Percentiles rank a stretch among this genome's conserved stretches.
Conservation (phyloP, 2,329 filamentous ascomycete genomes). For the Cadophora sp. region DNA sequence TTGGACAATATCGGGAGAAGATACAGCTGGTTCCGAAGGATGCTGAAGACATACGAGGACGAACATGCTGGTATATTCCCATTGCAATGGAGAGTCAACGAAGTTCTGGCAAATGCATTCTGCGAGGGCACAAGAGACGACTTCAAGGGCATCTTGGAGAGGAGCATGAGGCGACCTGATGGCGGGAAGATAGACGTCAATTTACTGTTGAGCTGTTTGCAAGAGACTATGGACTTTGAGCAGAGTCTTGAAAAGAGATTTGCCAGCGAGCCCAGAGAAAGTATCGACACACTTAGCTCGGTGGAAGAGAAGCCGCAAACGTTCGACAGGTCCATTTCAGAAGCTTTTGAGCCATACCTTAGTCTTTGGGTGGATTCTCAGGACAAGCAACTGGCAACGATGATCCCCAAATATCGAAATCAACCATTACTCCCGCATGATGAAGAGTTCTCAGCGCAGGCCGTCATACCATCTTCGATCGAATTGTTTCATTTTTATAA, state of each 20-base stretch:
- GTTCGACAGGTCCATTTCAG: slow-evolving; percentile 91
- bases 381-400: slow-evolving; percentile 81
- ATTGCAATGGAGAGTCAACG: slow-evolving; percentile 84
- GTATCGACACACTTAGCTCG: slow-evolving; percentile 88
- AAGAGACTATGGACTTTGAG: slow-evolving; percentile 97
- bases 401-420: slow-evolving; percentile 87
- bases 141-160: slow-evolving; percentile 90
- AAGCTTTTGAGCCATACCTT: slow-evolving; percentile 96
- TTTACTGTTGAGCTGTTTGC: slow-evolving; percentile 83
- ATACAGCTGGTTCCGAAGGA: slow-evolving; percentile 96
- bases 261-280: slow-evolving; percentile 72
- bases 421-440: slow-evolving; percentile 82
- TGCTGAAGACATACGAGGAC: slow-evolving; percentile 93
- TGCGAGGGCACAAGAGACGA: slow-evolving; percentile 96
- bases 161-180: slow-evolving; percentile 79
- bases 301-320: slow-evolving; percentile 76
- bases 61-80: slow-evolving; percentile 92
- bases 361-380: slow-evolving; percentile 98
- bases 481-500: slow-evolving; percentile 98
- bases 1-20: slow-evolving; percentile 94
- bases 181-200: slow-evolving; percentile 89
- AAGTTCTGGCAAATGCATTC: slow-evolving; percentile 88
- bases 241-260: slow-evolving; percentile 88
- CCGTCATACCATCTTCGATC: slow-evolving; percentile 91
- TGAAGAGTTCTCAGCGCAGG: slow-evolving; percentile 90